phyloP scores from a whole-genome alignment of 2,329 filamentous ascomycete genomes.

The Trichophyton mentagrophytes region DNA sequence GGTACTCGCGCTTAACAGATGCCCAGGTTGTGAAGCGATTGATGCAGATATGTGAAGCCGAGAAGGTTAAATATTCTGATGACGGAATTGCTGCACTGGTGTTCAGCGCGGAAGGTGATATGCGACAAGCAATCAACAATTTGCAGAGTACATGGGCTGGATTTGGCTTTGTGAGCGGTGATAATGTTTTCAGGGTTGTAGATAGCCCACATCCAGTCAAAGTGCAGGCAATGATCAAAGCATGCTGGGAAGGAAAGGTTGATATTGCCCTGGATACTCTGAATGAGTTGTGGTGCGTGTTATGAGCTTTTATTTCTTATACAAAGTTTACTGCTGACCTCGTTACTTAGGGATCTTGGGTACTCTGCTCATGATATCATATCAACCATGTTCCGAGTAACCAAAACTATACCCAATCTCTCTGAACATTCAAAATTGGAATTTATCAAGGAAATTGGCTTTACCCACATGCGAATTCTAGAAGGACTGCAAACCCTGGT shows the following conservation, averaged over 20 bases:
- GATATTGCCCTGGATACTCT: constrained; percentile 75
- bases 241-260: constrained; percentile 83
- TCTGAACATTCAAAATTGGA: constrained; percentile 93
- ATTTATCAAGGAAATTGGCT: constrained; percentile 97
- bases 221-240: constrained; percentile 96
- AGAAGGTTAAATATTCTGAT: constrained; percentile 80
- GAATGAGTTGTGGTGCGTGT: constrained; percentile 66
- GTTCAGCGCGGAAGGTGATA: constrained; percentile 94
- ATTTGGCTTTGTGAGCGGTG: constrained; percentile 91
- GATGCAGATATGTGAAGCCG: constrained; percentile 82
- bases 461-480: constrained; percentile 98
- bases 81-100: constrained; percentile 92
- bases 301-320: background rate
- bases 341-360: constrained; percentile 51
- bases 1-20: constrained; percentile 86
- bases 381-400: constrained; percentile 97
- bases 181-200: constrained; percentile 96
- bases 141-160: constrained; percentile 85
- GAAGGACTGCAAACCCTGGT: constrained; percentile 92
- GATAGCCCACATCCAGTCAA: constrained; percentile 96
- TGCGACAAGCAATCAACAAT: constrained; percentile 98
- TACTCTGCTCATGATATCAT: constrained; percentile 99
- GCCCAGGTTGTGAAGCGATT: constrained; percentile 82
- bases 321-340: background rate
- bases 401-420: constrained; percentile 82